Evolutionary conservation across 2,329 filamentous ascomycete species (phyloP), one percentile per base, ranked within the genome.

Genomic region (Ramularia endophylla): DNA sequence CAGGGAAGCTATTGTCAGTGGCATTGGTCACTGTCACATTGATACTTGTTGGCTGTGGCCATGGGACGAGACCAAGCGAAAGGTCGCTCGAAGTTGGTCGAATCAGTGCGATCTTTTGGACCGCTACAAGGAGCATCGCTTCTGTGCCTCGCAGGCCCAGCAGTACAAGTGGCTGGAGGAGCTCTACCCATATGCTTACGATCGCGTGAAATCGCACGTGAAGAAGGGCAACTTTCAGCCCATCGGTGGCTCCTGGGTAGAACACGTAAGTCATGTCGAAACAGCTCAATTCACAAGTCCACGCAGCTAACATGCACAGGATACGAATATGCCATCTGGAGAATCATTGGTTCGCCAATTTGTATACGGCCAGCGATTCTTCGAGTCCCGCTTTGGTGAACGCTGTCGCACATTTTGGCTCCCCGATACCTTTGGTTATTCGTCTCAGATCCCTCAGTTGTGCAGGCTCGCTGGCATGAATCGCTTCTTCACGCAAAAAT

Each of bases 11-110:
- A 74, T 94, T 44, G 86, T 97, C 3, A 92, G 80, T 55, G 90
- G 81, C 27, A 90, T 97, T 51, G 92, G 92, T 0, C 87, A 98
- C 63, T 98, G 92, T 55, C 92, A 98, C 65, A 98, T 98, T 53
- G 92, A 97, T 66, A 94, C 85, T 19, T 95, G 90, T 66, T 98
- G 92, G 92, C 74, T 98, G 27, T 98, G 92, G 92, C 92, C 92
- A 0, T 98, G 88, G 78, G 92, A 85, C 8, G 92, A 98, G 70
- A 97, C 92, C 0, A 95, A 94, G 69, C 85, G 92, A 58, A 98
- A 98, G 70, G 84, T 97, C 20, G 89, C 84, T 15, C 80, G 92
- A 33, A 95, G 89, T 8, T 98, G 92, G 92, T 90, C 87, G 1
- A 97, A 87, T 62, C 92, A 98, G 64, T 95, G 89, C 65, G 84